These are phyloP conservation scores for Colletotrichum spaethianum DNA, from an alignment of 2,329 filamentous ascomycete species.

Conservation along the genomic window DNA sequence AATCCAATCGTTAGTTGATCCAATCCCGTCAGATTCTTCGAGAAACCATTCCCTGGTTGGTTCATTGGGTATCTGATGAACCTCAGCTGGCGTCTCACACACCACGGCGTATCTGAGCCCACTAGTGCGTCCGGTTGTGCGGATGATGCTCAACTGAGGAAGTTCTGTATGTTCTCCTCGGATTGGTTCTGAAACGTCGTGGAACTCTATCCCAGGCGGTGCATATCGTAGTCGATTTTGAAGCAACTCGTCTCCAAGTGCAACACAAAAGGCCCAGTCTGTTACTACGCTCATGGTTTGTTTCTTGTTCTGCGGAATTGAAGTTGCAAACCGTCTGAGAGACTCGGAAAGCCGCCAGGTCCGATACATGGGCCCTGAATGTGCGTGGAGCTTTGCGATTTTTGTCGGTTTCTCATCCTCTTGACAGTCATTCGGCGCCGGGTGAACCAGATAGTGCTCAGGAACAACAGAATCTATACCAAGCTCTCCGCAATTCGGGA, in stretches of 20 bases:
- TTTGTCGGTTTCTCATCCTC: neutral
- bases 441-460: slow-evolving; percentile 7
- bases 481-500: neutral
- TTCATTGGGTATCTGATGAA: neutral
- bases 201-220: neutral
- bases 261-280: slow-evolving; percentile 18
- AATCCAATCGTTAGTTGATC: slow-evolving; percentile 1
- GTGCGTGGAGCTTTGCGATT: neutral
- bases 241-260: neutral
- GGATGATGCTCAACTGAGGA: neutral
- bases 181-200: neutral
- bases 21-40: neutral
- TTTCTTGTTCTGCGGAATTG: neutral
- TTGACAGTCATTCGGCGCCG: slow-evolving; percentile 1
- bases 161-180: neutral
- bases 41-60: slow-evolving; percentile 24
- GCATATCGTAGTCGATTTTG: slow-evolving; percentile 13
- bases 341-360: neutral
- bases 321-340: neutral
- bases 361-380: slow-evolving; percentile 3
- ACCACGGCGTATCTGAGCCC: slow-evolving; percentile 3
- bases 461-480: neutral
- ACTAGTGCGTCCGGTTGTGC: slow-evolving; percentile 7
- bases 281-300: neutral
- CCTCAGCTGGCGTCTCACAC: slow-evolving; percentile 12